phyloP scores from a whole-genome alignment of 2,329 filamentous ascomycete genomes.

The Ceratocystis harringtonii region DNA sequence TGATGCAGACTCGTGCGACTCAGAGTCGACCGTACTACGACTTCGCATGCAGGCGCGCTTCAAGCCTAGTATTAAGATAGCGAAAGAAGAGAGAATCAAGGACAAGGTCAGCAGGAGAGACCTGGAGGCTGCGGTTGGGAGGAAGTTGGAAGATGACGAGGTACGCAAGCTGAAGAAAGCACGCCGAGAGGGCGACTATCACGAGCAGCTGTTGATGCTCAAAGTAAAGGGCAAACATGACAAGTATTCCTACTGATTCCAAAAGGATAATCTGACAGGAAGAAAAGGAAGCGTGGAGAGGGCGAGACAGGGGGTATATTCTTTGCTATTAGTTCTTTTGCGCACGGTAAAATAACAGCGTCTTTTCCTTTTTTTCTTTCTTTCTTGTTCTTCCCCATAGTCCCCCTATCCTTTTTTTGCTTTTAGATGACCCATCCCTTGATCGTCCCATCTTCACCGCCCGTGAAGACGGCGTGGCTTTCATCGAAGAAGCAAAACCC shows the following conservation, averaged over 20 bases:
- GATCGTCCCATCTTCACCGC: slow-evolving; percentile 42
- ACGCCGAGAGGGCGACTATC: slow-evolving; percentile 72
- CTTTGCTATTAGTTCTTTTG: neutral
- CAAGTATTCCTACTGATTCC: slow-evolving; percentile 42
- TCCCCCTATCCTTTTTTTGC: slow-evolving; percentile 9
- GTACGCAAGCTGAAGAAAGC: slow-evolving; percentile 71
- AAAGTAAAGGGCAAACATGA: slow-evolving; percentile 90
- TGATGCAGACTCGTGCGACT: slow-evolving; percentile 52
- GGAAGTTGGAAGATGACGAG: slow-evolving; percentile 69
- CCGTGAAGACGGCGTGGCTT: slow-evolving; percentile 42
- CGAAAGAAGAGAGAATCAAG: slow-evolving; percentile 67
- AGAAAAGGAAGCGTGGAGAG: neutral
- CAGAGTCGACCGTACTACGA: slow-evolving; percentile 56
- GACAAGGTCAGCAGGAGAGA: slow-evolving; percentile 79
- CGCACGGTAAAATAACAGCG: neutral
- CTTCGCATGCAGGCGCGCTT: slow-evolving; percentile 92
- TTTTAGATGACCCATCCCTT: slow-evolving; percentile 35
- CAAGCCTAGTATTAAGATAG: slow-evolving; percentile 61
- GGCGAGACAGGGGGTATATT: neutral
- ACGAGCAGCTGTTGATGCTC: slow-evolving; percentile 71
- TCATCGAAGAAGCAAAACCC: slow-evolving; percentile 50
- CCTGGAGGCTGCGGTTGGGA: slow-evolving; percentile 65
- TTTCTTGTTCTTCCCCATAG: neutral
- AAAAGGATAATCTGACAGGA: neutral
- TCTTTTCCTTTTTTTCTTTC: neutral